Conservation (phyloP, 306 rosid genomes). For the Prunus campanulata region DNA sequence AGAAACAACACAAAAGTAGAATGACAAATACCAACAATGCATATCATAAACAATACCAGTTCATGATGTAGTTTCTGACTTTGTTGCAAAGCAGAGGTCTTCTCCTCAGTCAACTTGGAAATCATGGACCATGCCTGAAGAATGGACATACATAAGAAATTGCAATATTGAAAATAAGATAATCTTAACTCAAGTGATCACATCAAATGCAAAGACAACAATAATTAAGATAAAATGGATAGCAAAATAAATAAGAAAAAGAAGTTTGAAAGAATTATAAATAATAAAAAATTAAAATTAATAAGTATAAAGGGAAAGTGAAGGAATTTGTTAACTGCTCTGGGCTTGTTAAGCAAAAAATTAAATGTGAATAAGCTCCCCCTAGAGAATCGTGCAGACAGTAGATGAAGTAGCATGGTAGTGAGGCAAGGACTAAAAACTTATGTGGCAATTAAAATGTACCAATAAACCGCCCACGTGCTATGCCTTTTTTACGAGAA, state of each 20-base stretch:
- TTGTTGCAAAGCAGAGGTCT: conserved; percentile 38
- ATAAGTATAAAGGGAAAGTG: not conserved
- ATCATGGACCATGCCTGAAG: conserved; percentile 37
- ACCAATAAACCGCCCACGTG: not conserved
- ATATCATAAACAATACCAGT: conserved; percentile 32
- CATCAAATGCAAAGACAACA: not conserved
- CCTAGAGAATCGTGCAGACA: not conserved
- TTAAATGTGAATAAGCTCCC: not conserved
- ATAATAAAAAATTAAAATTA: not conserved
- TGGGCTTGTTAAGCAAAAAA: not conserved
- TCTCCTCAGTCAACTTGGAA: conserved; percentile 45
- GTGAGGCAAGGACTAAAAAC: not conserved
- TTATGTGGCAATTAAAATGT: not conserved
- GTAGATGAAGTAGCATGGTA: not conserved
- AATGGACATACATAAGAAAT: conserved; percentile 8
- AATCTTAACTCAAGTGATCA: not conserved
- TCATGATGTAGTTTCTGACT: conserved; percentile 42
- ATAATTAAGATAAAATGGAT: not conserved
- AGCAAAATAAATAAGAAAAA: not conserved
- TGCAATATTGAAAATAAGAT: not conserved
- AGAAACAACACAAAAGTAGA: not conserved
- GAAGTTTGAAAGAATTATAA: not conserved
- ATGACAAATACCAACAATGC: conserved; percentile 1
- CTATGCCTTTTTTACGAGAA: not conserved
- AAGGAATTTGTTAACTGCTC: not conserved